phyloP scores from a whole-genome alignment of 148 eudicot species.

The Chenopodium quinoa region DNA sequence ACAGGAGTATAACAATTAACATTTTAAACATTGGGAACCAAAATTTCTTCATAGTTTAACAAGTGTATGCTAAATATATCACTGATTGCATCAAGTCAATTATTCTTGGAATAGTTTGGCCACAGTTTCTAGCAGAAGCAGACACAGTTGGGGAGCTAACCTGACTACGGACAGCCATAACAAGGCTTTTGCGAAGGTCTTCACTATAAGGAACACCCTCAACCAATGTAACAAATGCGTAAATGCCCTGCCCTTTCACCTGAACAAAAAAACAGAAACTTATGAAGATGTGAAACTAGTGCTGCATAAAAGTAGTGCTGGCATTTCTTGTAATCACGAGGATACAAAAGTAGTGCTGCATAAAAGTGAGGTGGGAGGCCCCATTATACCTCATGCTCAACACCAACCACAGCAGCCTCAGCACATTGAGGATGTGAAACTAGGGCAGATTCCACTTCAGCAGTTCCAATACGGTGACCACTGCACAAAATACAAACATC shows the following conservation, averaged over 20 bases:
- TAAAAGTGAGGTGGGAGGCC: constrained; percentile 1
- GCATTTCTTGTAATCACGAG: background rate
- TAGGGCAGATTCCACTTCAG: constrained; percentile 98
- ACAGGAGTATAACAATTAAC: no score
- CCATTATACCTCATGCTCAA: constrained; percentile 85
- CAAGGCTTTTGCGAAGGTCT: constrained; percentile 85
- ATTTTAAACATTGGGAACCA: background rate
- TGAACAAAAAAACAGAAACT: constrained; percentile 23
- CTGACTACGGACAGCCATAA: constrained; percentile 72
- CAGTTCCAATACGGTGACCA: constrained; percentile 99
- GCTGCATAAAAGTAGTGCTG: no score
- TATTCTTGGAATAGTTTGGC: background rate
- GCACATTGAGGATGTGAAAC: constrained; percentile 96
- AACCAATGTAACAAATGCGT: constrained; percentile 89
- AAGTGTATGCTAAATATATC: no score
- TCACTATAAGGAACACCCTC: constrained; percentile 94
- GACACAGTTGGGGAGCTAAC: constrained; percentile 31
- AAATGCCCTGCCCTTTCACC: constrained; percentile 97
- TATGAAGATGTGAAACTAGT: background rate
- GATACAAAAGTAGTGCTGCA: background rate
- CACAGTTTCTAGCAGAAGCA: background rate
- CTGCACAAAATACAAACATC: constrained; percentile 33
- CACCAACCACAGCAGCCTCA: constrained; percentile 99
- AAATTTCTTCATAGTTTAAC: background rate
- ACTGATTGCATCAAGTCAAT: background rate